Base-by-base conservation (phyloP, 1,284 basidiomycete species). In the Hypsizygus ulmarius region DNA sequence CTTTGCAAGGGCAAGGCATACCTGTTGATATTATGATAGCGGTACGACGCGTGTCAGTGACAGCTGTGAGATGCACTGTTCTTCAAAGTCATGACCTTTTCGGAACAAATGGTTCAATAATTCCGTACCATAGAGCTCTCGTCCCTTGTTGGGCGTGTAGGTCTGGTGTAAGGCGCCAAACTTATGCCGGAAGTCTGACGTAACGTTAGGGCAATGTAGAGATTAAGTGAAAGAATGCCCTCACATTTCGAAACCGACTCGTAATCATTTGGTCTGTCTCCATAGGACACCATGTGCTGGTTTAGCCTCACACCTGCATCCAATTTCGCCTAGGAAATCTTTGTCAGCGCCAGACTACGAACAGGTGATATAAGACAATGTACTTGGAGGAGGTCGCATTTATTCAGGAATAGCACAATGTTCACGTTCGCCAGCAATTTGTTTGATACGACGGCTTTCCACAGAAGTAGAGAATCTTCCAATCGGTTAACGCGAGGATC, bases 321-420 rank as follows among this genome's bases (percentile, higher is more conserved):
- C n/a, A 91, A 71, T 63, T 91, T 91, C 45, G 78, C 67, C 77
- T 82, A 46, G 35, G n/a, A 25, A 39, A 47, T 28, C 39, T 9
- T 9, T 27, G 14, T 51, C 29, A 48, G 29, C 29, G 9, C 27
- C 9, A 42, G n/a, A 30, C 15, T 6, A 2, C 9, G 30, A 36
- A 33, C 14, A 39, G n/a, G 10, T 6, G 5, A 38, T 27, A 32
- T 5, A 15, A 5, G 18, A 21, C 35, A 14, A 56, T 67, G 50
- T 58, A 78, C 84, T 72, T 79, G 77, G 32, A 90, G 69, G 43
- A 90, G 71, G 63, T 90, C 87, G 52, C 76, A 79, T 66, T 90
- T 90, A 68, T 90, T 90, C 56, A 90, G 63, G 64, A 90, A 90
- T 52, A 90, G 71, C 15, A 90, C 77, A 53, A 90, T 79, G 64